Evolutionary conservation across 768 basidiomycete genomes (phyloP).

Genomic region (Clavulina sp.): DNA sequence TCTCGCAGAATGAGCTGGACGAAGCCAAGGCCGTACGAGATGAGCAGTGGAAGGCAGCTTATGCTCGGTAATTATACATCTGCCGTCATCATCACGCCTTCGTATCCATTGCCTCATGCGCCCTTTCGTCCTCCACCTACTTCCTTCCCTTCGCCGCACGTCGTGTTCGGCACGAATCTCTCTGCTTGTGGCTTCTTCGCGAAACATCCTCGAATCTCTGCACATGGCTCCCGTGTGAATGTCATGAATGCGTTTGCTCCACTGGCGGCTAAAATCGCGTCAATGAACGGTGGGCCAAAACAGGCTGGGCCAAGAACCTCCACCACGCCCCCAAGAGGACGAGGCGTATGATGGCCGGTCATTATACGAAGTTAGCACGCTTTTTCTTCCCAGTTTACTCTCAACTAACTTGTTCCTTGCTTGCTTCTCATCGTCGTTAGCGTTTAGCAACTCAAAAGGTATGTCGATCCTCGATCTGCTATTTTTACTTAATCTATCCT

Average conservation of each 20-base stretch:
- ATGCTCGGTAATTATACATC: constrained; percentile 66
- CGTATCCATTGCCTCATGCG: too few relatives aligned
- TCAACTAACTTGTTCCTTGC: not conserved
- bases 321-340: constrained; percentile 56
- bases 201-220: too few relatives aligned
- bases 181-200: too few relatives aligned
- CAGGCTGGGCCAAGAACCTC: constrained; percentile 74
- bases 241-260: too few relatives aligned
- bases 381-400: too few relatives aligned
- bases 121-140: too few relatives aligned
- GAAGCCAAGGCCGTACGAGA: constrained; percentile 49
- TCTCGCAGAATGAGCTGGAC: constrained; percentile 64
- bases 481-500: constrained; percentile 9
- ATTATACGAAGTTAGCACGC: constrained; percentile 59
- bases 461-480: constrained; percentile 15
- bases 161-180: too few relatives aligned
- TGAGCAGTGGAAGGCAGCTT: constrained; percentile 81
- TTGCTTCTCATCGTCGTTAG: too few relatives aligned
- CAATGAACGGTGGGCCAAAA: not conserved
- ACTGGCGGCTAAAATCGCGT: too few relatives aligned
- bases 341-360: constrained; percentile 60
- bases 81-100: too few relatives aligned
- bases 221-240: too few relatives aligned
- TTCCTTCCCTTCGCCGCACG: too few relatives aligned
- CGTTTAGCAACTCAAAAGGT: constrained; percentile 85